Conservation (phyloP, 345 rosid species). For the Corymbia maculata region DNA sequence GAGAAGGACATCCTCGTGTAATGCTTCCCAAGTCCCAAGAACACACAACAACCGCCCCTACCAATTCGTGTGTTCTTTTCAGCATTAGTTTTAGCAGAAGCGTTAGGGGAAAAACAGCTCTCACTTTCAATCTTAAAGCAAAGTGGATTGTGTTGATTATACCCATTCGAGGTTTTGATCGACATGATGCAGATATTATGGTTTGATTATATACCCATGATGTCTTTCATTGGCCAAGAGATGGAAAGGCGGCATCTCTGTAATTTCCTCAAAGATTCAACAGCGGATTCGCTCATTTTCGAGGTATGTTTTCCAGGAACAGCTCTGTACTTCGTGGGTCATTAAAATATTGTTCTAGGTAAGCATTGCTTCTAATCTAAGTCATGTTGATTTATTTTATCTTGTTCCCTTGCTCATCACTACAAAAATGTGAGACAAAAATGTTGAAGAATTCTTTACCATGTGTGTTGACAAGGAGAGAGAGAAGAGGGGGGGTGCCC, state of each 20-base stretch:
- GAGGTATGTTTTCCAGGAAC: not conserved
- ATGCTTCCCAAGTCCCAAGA: conserved; percentile 16
- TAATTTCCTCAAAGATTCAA: not conserved
- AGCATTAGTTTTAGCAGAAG: not conserved
- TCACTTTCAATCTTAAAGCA: not conserved
- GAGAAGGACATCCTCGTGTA: not conserved
- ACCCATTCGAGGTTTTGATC: not conserved
- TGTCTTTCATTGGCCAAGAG: not conserved
- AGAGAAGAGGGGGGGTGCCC: not conserved
- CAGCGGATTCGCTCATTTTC: not conserved
- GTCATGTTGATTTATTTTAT: not conserved
- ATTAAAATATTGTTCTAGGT: not conserved
- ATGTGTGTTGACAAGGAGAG: not conserved
- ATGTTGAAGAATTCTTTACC: not conserved
- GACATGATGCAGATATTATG: not conserved
- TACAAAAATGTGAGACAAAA: not conserved
- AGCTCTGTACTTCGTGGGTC: not conserved
- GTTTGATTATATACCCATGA: not conserved
- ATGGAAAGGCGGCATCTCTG: not conserved
- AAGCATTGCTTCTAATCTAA: not conserved
- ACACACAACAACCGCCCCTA: not conserved
- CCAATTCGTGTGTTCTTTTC: not conserved
- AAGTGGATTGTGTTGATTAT: not conserved
- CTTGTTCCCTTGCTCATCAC: not conserved
- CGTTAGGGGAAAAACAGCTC: not conserved